These are phyloP conservation scores for Chrysosporium queenslandicum DNA, from an alignment of 2,329 filamentous ascomycete species.

Conservation along the genomic window DNA sequence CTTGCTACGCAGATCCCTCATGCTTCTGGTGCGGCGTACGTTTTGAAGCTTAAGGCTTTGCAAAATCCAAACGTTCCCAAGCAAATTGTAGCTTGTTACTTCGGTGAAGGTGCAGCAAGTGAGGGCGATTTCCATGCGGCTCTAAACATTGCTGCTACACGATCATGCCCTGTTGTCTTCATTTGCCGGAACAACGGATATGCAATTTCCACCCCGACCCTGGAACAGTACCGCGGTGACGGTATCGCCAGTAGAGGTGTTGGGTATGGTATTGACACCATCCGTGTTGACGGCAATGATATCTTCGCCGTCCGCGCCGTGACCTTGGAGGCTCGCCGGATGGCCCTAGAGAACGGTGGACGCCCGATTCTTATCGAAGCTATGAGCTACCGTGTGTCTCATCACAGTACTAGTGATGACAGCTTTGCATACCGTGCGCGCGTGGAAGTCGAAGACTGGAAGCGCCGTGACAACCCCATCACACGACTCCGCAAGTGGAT, in stretches of 20 bases:
- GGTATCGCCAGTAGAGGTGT: constrained; percentile 79
- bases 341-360: constrained; percentile 72
- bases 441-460: constrained; percentile 93
- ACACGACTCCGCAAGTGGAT: constrained; percentile 82
- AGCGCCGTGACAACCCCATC: constrained; percentile 77
- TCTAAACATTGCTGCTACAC: constrained; percentile 79
- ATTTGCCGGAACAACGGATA: constrained; percentile 91
- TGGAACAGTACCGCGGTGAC: constrained; percentile 85
- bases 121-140: constrained; percentile 90
- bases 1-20: constrained; percentile 84
- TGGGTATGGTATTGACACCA: constrained; percentile 89
- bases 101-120: constrained; percentile 80
- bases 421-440: constrained; percentile 90
- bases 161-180: constrained; percentile 79
- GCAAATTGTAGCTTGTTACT: constrained; percentile 70
- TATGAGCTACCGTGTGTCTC: constrained; percentile 95
- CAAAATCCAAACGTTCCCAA: constrained; percentile 59
- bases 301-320: constrained; percentile 79
- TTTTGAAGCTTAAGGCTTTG: constrained; percentile 67
- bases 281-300: constrained; percentile 88
- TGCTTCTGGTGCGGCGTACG: constrained; percentile 77
- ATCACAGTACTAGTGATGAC: constrained; percentile 95
- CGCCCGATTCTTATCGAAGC: constrained; percentile 81
- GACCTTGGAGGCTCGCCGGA: constrained; percentile 62
- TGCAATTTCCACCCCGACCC: constrained; percentile 77